Evolutionary conservation across 306 rosid genomes (phyloP), one percentile per base, ranked within the genome.

Genomic region (Lathyrus tuberosus): DNA sequence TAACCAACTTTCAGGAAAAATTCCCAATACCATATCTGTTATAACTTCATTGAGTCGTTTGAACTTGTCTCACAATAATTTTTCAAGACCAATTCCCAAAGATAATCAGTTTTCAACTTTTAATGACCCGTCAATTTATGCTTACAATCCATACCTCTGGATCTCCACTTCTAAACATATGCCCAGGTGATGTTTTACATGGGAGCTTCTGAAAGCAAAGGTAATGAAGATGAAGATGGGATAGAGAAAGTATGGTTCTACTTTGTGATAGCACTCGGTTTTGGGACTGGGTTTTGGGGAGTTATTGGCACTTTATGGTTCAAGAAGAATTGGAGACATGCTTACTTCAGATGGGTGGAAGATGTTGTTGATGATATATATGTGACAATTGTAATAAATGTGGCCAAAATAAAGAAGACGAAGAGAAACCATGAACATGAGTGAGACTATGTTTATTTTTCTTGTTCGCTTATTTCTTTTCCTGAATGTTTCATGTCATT

Each of bases 281-380:
- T 73, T 73, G 24, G 64, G 5, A 38, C 18, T 28, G 77, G 77
- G 0, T 73, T 51, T 4, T 73, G 77, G 71, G 70, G 70, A 73
- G 42, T 73, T 24, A 38, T 63, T 24, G 44, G 56, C 1, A 28
- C 53, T 11, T 51, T 73, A 5, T 40, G 28, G 8, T 66, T 58
- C 1, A 75, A 56, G 33, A 73, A 63, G 44, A 73, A 35, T 4
- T 73, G 71, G 77, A 73, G 77, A 12, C 71, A 62, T 49, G 71
- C 71, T 24, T 73, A 51, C 64, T 73, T 73, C 44, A 73, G 64
- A 51, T 62, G 77, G 77, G 71, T 38, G 31, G 71, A 73, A 73
- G 63, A 73, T 73, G n/a, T 18, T 46, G 61, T 28, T 1, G 76
- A 72, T 6, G 5, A 43, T 0, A 61, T 72, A 47, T 72, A 72